A percentile compares a stretch with the other conserved stretches of the same genome.
Conservation (phyloP, 2,329 filamentous ascomycete species). For the Fusarium burgessii region DNA sequence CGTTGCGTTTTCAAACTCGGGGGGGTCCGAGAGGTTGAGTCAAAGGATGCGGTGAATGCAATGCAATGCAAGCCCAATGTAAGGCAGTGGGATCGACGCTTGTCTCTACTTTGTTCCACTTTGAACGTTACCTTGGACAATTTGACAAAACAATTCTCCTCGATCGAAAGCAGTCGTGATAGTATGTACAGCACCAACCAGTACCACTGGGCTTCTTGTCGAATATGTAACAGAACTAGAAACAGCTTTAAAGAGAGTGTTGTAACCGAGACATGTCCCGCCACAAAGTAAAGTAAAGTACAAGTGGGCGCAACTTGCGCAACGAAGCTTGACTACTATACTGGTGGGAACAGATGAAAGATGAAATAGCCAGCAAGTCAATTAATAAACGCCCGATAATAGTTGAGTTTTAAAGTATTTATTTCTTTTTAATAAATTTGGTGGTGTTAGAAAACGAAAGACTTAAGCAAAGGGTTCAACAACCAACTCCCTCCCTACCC, state of each 20-base stretch:
- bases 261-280: slow-evolving; percentile 56
- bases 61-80: slow-evolving; percentile 36
- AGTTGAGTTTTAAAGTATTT: not conserved
- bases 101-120: slow-evolving; percentile 32
- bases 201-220: not conserved
- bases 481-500: not conserved
- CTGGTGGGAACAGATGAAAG: not conserved
- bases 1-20: slow-evolving; percentile 18
- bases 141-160: slow-evolving; percentile 15
- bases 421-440: slow-evolving; percentile 1
- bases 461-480: slow-evolving; percentile 14
- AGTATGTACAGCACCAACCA: slow-evolving; percentile 8
- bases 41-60: slow-evolving; percentile 41
- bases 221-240: slow-evolving; percentile 16
- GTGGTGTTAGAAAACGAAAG: not conserved
- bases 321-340: slow-evolving; percentile 12
- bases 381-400: not conserved
- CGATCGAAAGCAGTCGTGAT: slow-evolving; percentile 8
- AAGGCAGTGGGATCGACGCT: slow-evolving; percentile 35
- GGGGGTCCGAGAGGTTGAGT: slow-evolving; percentile 30
- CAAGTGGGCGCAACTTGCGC: slow-evolving; percentile 22
- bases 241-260: slow-evolving; percentile 38
- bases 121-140: slow-evolving; percentile 25
- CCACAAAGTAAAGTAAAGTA: slow-evolving; percentile 20
- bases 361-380: not conserved